These are phyloP conservation scores for Spirogloea muscicola DNA, from an alignment of 139 green algal species.

Conservation along the genomic window DNA sequence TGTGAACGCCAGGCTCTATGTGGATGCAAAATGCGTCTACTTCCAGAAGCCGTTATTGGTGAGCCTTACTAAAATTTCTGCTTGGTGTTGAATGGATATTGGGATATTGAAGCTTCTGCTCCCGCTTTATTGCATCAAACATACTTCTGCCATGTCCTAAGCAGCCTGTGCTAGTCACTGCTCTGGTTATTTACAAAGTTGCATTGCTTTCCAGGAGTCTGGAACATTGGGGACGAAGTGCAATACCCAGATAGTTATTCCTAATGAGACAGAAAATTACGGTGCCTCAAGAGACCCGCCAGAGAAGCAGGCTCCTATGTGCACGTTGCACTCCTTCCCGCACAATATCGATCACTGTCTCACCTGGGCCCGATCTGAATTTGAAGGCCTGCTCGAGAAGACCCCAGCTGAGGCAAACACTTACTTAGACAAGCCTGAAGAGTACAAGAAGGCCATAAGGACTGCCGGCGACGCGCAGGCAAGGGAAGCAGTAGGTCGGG, in stretches of 20 bases:
- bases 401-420: slow-evolving; percentile 78
- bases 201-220: too few relatives aligned
- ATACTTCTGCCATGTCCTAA: too few relatives aligned
- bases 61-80: too few relatives aligned
- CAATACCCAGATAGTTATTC: slow-evolving; percentile 89
- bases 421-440: slow-evolving; percentile 76
- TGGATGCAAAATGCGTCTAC: slow-evolving; percentile 94
- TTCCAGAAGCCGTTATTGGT: slow-evolving; percentile 93
- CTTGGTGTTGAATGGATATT: background rate
- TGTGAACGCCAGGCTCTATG: slow-evolving; percentile 87
- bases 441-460: slow-evolving; percentile 59
- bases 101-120: too few relatives aligned
- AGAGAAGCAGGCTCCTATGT: slow-evolving; percentile 97
- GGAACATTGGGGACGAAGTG: slow-evolving; percentile 96
- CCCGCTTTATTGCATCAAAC: too few relatives aligned
- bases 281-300: slow-evolving; percentile 78
- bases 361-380: slow-evolving; percentile 90
- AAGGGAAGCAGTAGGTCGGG: slow-evolving; percentile 77
- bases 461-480: slow-evolving; percentile 47
- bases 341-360: slow-evolving; percentile 96
- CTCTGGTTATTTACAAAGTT: too few relatives aligned
- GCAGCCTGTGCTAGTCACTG: too few relatives aligned
- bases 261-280: slow-evolving; percentile 95
- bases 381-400: slow-evolving; percentile 95
- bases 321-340: slow-evolving; percentile 97